These are phyloP conservation scores for Jasminum sambac DNA, from an alignment of 257 asterid species.

Conservation along the genomic window DNA sequence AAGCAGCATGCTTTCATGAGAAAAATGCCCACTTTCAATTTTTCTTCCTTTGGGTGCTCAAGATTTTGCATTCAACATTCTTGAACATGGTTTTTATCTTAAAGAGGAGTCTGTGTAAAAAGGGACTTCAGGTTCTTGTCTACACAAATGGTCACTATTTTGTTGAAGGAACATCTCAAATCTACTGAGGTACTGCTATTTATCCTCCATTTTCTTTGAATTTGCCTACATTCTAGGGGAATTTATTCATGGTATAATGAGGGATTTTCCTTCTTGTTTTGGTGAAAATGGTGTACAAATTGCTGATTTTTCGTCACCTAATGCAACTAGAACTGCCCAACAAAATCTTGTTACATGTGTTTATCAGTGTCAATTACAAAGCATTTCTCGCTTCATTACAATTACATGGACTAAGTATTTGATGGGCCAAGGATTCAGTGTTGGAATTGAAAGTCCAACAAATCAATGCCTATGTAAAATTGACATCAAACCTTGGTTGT, in stretches of 20 bases:
- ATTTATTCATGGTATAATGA: conserved; percentile 37
- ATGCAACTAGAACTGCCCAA: conserved; percentile 40
- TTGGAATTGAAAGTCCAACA: conserved; percentile 43
- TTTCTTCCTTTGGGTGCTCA: neutral
- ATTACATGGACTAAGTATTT: conserved; percentile 60
- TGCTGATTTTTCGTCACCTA: conserved; percentile 43
- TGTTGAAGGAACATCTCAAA: conserved; percentile 11
- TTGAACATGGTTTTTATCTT: neutral
- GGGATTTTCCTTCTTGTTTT: conserved; percentile 80
- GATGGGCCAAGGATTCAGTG: conserved; percentile 58
- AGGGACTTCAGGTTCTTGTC: neutral
- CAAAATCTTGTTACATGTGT: conserved; percentile 60
- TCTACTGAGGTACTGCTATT: conserved; percentile 21
- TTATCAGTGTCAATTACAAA: conserved; percentile 40
- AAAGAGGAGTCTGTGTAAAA: neutral
- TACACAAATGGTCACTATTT: neutral
- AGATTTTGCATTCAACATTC: conserved; percentile 5
- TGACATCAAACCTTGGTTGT: conserved; percentile 73
- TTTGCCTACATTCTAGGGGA: neutral
- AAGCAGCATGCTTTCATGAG: conserved; percentile 11
- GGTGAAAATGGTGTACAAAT: conserved; percentile 75
- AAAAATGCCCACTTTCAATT: conserved; percentile 20
- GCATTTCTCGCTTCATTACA: conserved; percentile 50
- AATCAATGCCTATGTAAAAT: conserved; percentile 45
- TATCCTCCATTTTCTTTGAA: neutral